Evolutionary conservation across 805 yeast genomes (phyloP), one percentile per base, ranked within the genome.

Genomic region (Candida ascalaphidarum): DNA sequence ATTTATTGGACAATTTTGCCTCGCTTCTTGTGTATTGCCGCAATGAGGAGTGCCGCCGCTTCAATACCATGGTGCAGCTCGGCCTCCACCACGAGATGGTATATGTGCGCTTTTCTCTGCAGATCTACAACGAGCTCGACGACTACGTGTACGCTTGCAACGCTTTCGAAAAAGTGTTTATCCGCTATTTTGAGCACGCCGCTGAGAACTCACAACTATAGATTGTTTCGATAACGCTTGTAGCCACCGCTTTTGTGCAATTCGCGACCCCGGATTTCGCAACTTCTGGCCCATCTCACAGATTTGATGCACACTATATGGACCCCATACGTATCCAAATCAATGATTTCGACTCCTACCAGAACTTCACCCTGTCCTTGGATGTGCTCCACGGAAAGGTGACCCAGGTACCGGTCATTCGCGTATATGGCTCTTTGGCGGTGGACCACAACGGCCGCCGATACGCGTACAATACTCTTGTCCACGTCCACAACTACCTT

Each of bases 401-500:
- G 19, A 37, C 50, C 3, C 70, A 68, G 24, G 88, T 81, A 0
- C 97, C 97, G 0, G 60, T 85, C 0, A 57, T 86, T 1, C 57
- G 97, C 27, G 53, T 92, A 0, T 92, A 74, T 55, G 97, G 96
- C 0, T 65, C 73, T 9, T 37, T 79, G 1, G 64, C 71, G 1
- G 62, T 76, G 0, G 82, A 85, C 0, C 74, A 72, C 39, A 70
- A 72, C 17, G 64, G 67, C 8, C 40, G 71, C 18, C 17, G 9
- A 11, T 20, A 13, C 13, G 7, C 14, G 13, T 18, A 14, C 37
- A 53, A 55, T 33, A 38, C 52, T 1, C 30, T 62, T 10, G 69
- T 81, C 1, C 96, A 92, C 49, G 58, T 92, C 7, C 97, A 88
- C 55, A 88, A 89, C 22, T 71, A 72, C 12, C 83, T 67, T 38